Evolutionary conservation across 805 yeast species (phyloP), one percentile per base, ranked within the genome.

Genomic region (Lipomyces mesembrius): DNA sequence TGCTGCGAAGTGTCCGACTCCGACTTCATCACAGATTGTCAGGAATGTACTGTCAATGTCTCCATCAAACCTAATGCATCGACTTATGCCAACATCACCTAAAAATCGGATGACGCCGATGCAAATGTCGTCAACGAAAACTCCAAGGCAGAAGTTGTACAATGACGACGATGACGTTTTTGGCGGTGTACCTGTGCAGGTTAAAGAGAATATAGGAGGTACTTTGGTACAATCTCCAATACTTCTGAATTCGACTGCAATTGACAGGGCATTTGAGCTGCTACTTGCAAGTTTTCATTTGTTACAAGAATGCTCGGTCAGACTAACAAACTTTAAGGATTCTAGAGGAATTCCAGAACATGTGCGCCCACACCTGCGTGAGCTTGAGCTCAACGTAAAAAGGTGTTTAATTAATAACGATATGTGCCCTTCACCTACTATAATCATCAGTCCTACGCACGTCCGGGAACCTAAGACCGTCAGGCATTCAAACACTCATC

Each of bases 91-190:
- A n/a, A n/a, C 14, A 8, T n/a, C 22, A 8, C 49, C 49, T 43
- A 43, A 43, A 43, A 7, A 37, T 12, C 12, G 1, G 12, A 37
- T 3, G n/a, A 6, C 22, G 3, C 11, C 49, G 22, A 43, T 5
- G 49, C 22, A n/a, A 37, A 37, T 37, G 8, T 43, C 49, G 25
- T 22, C 22, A 17, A 17, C n/a, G 55, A 29, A 52, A 29, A 20
- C 55, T 52, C 27, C 34, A 12, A 12, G 35, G 34, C 32, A 29
- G 20, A 25, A 55, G 32, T 65, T 55, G 27, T 27, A 35, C 7
- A 54, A 57, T 57, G 63, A 61, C 17, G 62, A 61, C 25, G 63
- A 61, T 35, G 63, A 61, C 54, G 54, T 61, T 3, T 59, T 59
- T 14, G 61, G 39, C 27, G 25, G 27, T 35, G 27, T 34, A n/a